Base-by-base conservation (phyloP, 2,329 filamentous ascomycete species). In the Fusarium sulawesiense region DNA sequence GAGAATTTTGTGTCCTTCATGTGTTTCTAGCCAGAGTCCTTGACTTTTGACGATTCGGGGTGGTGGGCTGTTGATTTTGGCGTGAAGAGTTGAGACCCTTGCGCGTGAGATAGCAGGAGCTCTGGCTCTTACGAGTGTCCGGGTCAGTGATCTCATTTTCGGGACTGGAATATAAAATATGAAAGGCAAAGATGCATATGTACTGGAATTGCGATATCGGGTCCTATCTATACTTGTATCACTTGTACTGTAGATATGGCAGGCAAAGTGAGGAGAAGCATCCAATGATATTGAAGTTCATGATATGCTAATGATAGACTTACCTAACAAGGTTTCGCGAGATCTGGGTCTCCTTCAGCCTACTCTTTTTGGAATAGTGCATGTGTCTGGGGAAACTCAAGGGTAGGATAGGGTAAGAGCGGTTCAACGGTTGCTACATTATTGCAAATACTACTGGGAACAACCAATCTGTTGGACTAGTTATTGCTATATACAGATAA, bases 311-410 rank as follows among this genome's bases (percentile, higher is more conserved):
- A 18, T 57, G 54, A 56, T 55, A 42, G 25, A 48, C 25, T 14
- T 16, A 16, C 40, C 25, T 48, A 14, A 16, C 8, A 8, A 46
- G 2, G 50, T 32, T 29, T 34, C 42, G 56, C 21, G 4, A 30
- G 32, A 25, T 20, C n/a, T 16, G 23, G 4, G 40, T 71, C 68
- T 71, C 68, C 68, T 71, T 71, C 64, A 68, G 55, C 64, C 68
- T 71, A 14, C 68, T 61, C 9, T 8, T 42, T 69, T 18, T 10
- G 64, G 68, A 34, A 51, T 68, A 68, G 68, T 46, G 14, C 8
- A 12, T 29, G 32, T 10, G 12, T 20, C 11, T 13, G 21, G 14
- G 41, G 53, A 54, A 45, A 56, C 16, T 37, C 7, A 10, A 49
- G 61, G 66, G 12, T 67, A 70, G 32, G 34, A 0, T 7, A 37